Evolutionary conservation across 2,329 filamentous ascomycete species (phyloP).

Genomic region (Pyrenophora teres): DNA sequence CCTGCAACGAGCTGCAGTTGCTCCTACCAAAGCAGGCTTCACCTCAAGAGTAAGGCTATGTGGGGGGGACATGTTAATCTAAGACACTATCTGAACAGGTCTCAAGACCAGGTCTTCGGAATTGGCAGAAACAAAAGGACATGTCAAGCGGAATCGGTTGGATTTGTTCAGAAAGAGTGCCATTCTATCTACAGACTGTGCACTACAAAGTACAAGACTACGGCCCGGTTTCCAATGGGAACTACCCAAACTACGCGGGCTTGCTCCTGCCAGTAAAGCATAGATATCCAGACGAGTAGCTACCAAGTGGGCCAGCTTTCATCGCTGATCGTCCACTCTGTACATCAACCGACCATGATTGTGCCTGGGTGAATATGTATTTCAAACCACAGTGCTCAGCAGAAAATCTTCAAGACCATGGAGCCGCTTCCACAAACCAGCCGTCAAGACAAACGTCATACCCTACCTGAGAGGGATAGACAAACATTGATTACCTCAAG

Average conservation of each 20-base stretch:
- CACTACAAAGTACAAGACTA: constrained; percentile 4
- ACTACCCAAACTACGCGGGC: background rate
- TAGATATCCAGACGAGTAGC: constrained; percentile 10
- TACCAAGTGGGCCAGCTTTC: constrained; percentile 1
- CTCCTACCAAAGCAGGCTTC: constrained; percentile 17
- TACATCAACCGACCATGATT: background rate
- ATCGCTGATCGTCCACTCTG: constrained; percentile 3
- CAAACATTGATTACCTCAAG: constrained; percentile 4
- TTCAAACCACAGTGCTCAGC: constrained; percentile 3
- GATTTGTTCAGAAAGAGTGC: constrained; percentile 1
- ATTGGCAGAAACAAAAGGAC: background rate
- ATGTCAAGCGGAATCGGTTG: background rate
- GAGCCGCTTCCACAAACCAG: constrained; percentile 4
- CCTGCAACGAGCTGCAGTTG: constrained; percentile 15
- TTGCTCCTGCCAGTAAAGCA: constrained; percentile 3
- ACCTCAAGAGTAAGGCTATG: constrained; percentile 20
- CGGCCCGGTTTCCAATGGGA: constrained; percentile 1
- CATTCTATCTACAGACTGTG: constrained; percentile 11
- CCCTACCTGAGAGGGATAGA: constrained; percentile 26
- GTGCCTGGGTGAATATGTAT: background rate
- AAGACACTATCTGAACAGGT: background rate
- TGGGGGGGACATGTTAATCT: constrained; percentile 23
- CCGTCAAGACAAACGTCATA: constrained; percentile 7
- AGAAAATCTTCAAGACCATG: constrained; percentile 1
- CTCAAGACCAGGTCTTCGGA: background rate